These are phyloP conservation scores for Aspergillus sp. DNA, from an alignment of 2,329 filamentous ascomycete genomes.

Conservation along the genomic window DNA sequence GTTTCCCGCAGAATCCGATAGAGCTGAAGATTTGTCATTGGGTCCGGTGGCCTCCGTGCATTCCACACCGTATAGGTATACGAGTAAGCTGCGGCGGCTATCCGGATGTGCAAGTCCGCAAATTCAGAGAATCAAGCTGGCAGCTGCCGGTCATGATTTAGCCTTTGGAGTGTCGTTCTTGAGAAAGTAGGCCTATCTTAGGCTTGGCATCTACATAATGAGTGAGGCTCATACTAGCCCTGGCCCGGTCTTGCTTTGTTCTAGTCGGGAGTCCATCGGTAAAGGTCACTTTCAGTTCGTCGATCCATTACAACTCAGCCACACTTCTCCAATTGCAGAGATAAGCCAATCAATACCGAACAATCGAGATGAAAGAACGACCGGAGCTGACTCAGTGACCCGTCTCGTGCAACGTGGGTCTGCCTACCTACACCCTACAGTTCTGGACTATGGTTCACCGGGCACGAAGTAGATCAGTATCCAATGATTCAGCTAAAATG, in stretches of 20 bases:
- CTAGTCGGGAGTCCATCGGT: not conserved
- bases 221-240: not conserved
- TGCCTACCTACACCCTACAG: not conserved
- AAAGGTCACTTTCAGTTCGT: not conserved
- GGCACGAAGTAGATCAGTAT: too few relatives aligned
- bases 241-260: not conserved
- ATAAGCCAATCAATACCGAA: not conserved
- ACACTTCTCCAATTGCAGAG: not conserved
- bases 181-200: too few relatives aligned
- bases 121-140: not conserved
- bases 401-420: not conserved
- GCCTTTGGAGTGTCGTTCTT: too few relatives aligned
- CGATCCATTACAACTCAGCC: not conserved
- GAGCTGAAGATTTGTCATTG: not conserved
- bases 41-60: not conserved
- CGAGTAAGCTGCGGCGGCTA: not conserved
- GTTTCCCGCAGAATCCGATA: not conserved
- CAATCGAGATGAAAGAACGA: not conserved
- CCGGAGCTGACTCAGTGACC: not conserved
- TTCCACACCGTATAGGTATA: not conserved
- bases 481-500: too few relatives aligned
- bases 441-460: too few relatives aligned
- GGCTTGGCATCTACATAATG: too few relatives aligned
- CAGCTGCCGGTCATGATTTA: too few relatives aligned
- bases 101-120: not conserved